Evolutionary conservation across 805 yeast genomes (phyloP).

Genomic region (Metschnikowia kunwiensis): DNA sequence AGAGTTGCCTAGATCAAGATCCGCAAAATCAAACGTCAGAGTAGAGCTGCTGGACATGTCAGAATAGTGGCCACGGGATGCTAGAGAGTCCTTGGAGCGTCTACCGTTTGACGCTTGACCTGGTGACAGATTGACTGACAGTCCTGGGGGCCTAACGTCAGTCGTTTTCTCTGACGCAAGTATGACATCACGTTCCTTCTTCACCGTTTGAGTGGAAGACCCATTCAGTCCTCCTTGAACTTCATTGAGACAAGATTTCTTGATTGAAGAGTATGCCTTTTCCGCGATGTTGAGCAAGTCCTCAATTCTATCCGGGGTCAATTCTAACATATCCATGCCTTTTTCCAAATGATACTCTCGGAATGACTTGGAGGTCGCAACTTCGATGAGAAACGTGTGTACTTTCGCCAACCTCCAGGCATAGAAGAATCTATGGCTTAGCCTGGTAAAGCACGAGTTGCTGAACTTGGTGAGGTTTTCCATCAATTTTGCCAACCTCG

Average conservation of each 20-base stretch:
- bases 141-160: too few species aligned
- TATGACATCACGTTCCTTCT: background rate
- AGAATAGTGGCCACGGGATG: background rate
- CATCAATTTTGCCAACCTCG: conserved; percentile 35
- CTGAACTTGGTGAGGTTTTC: conserved; percentile 23
- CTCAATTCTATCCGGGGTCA: conserved; percentile 6
- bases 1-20: conserved; percentile 3
- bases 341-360: conserved; percentile 1
- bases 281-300: conserved; percentile 14
- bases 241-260: conserved; percentile 1
- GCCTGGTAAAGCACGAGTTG: conserved; percentile 13
- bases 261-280: conserved; percentile 4
- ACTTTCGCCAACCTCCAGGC: conserved; percentile 17
- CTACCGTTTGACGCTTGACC: background rate
- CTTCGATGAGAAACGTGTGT: conserved; percentile 12
- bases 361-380: conserved; percentile 3
- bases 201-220: too few species aligned
- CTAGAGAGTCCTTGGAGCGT: background rate
- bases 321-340: conserved; percentile 2
- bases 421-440: conserved; percentile 16
- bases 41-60: conserved; percentile 5
- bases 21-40: conserved; percentile 6
- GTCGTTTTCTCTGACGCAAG: background rate
- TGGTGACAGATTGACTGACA: too few species aligned
- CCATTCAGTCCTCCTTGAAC: background rate